These are phyloP conservation scores for Grifola frondosa DNA, from an alignment of 1,284 basidiomycete species.

Conservation along the genomic window DNA sequence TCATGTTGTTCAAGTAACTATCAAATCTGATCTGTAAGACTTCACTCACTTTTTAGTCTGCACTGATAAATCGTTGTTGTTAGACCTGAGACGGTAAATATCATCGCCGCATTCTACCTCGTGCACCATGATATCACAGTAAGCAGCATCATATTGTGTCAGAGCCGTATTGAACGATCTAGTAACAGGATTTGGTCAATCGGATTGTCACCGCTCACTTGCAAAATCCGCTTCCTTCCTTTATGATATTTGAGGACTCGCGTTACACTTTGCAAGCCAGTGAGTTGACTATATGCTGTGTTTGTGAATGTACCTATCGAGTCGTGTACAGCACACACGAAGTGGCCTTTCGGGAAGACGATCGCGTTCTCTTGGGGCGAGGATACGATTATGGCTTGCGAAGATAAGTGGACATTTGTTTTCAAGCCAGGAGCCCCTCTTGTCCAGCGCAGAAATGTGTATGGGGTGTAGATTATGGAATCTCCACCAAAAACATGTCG, in stretches of 20 bases:
- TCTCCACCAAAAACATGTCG: no score
- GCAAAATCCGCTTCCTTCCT: slow-evolving; percentile 13
- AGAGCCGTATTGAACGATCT: not conserved
- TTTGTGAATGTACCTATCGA: not conserved
- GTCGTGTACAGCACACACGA: slow-evolving; percentile 11
- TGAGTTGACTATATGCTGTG: slow-evolving; percentile 10
- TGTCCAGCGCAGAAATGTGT: no score
- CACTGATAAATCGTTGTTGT: not conserved
- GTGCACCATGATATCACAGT: slow-evolving; percentile 27
- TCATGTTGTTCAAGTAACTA: slow-evolving; percentile 20
- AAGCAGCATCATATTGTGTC: not conserved
- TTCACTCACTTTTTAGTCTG: not conserved
- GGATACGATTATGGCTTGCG: slow-evolving; percentile 14
- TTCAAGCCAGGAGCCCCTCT: no score
- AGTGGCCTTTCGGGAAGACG: slow-evolving; percentile 25
- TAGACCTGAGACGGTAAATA: slow-evolving; percentile 17
- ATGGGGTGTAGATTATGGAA: no score
- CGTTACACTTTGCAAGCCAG: slow-evolving; percentile 20
- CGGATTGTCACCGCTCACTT: slow-evolving; percentile 22
- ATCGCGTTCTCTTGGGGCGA: slow-evolving; percentile 26
- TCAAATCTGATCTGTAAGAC: slow-evolving; percentile 19
- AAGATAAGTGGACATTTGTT: slow-evolving; percentile 29
- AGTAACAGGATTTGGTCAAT: slow-evolving; percentile 21
- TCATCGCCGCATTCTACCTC: slow-evolving; percentile 19
- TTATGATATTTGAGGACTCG: slow-evolving; percentile 17